phyloP scores from a whole-genome alignment of 768 basidiomycete genomes.

The Termitomyces eurrhizus region DNA sequence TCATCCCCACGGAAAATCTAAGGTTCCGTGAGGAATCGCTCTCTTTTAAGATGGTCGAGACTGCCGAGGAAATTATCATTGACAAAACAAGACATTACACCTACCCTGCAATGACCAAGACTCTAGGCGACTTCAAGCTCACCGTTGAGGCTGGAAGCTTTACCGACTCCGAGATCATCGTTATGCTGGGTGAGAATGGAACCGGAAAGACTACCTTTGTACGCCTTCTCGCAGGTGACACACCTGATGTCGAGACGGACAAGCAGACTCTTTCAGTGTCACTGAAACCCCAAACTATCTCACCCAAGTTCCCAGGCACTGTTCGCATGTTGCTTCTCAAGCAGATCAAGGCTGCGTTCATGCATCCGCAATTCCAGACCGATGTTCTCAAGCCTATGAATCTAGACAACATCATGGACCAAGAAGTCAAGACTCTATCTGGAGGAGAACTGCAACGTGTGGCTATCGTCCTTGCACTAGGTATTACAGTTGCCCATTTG shows the following conservation, averaged over 20 bases:
- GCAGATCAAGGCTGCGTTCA: conserved; percentile 91
- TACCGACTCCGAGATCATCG: conserved; percentile 99
- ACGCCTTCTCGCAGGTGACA: conserved; percentile 89
- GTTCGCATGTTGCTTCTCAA: conserved; percentile 93
- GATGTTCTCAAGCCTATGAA: conserved; percentile 98
- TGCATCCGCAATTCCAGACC: conserved; percentile 99
- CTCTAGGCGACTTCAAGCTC: conserved; percentile 92
- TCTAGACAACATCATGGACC: conserved; percentile 92
- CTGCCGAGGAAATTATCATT: conserved; percentile 81
- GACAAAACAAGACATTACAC: conserved; percentile 88
- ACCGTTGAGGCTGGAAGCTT: conserved; percentile 87
- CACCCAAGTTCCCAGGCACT: conserved; percentile 95
- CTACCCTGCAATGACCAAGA: conserved; percentile 97
- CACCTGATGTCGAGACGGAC: conserved; percentile 80
- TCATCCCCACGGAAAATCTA: conserved; percentile 97
- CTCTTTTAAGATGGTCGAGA: conserved; percentile 97
- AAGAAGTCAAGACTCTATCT: conserved; percentile 96
- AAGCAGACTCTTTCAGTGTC: conserved; percentile 85
- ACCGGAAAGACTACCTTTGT: conserved; percentile 99
- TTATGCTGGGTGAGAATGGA: conserved; percentile 99
- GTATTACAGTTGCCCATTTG: conserved; percentile 30
- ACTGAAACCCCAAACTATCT: conserved; percentile 97
- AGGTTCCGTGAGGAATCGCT: conserved; percentile 96
- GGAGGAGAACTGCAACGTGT: conserved; percentile 99
- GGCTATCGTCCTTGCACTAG: conserved; percentile 90